Percentiles rank a stretch among this genome's conserved stretches.
Evolutionary conservation across 768 basidiomycete genomes (phyloP).

Genomic region (Phanerochaete carnosa): DNA sequence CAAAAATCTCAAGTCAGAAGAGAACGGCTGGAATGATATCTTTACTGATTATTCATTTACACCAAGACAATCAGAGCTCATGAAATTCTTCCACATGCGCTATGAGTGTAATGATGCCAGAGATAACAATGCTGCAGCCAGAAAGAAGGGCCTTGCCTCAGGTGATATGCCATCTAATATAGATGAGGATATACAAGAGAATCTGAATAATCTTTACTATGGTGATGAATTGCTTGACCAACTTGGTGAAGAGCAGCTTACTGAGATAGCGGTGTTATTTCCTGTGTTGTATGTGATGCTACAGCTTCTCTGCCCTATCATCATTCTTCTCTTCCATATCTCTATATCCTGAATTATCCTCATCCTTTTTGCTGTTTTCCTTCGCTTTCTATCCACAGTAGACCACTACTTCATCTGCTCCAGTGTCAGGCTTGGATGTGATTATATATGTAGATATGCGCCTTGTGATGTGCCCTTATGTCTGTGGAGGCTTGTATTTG

Average conservation of each 20-base stretch:
- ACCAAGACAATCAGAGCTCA: slow-evolving; percentile 15
- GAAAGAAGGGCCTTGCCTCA: not conserved
- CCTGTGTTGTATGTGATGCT: too few species aligned
- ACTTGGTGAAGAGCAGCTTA: not conserved
- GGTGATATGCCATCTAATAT: not conserved
- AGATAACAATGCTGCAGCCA: slow-evolving; percentile 29
- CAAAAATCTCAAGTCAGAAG: not conserved
- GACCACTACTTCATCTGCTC: too few species aligned
- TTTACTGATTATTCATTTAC: not conserved
- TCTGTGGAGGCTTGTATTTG: too few species aligned
- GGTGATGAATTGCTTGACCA: not conserved
- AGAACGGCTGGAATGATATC: not conserved
- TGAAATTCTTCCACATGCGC: slow-evolving; percentile 24
- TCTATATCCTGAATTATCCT: too few species aligned
- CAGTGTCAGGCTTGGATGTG: too few species aligned
- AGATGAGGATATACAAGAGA: not conserved
- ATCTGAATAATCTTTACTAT: not conserved
- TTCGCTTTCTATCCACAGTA: too few species aligned
- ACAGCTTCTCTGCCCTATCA: too few species aligned
- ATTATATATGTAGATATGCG: too few species aligned
- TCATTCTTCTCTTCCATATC: too few species aligned
- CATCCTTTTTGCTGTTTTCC: too few species aligned
- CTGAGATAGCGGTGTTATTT: too few species aligned
- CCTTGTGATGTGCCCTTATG: too few species aligned
- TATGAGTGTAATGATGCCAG: slow-evolving; percentile 35